These are phyloP conservation scores for Phalaenopsis aphrodite DNA, from an alignment of 106 monocot species.

Conservation along the genomic window DNA sequence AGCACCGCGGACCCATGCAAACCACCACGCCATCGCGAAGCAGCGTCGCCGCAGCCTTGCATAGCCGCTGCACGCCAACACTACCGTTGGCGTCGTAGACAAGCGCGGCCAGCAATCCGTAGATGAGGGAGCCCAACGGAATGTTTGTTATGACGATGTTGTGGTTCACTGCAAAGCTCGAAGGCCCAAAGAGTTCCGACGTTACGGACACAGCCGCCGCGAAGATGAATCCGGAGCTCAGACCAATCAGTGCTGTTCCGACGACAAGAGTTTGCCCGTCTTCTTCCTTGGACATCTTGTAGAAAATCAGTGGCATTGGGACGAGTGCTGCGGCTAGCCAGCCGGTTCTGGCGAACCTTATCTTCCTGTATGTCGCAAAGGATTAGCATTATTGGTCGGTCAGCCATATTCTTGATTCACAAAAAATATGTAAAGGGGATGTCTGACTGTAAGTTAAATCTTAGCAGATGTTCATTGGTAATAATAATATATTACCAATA, in stretches of 20 bases:
- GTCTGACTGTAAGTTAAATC: too few species aligned
- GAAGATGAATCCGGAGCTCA: slow-evolving; percentile 86
- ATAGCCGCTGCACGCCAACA: not conserved
- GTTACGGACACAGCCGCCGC: slow-evolving; percentile 69
- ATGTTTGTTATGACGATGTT: slow-evolving; percentile 90
- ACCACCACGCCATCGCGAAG: slow-evolving; percentile 27
- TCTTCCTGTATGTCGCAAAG: slow-evolving; percentile 24
- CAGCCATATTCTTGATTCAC: not conserved
- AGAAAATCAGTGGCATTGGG: slow-evolving; percentile 63
- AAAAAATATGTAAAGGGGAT: too few species aligned
- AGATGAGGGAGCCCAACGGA: slow-evolving; percentile 75
- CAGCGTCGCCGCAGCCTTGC: not conserved
- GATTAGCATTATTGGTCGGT: not conserved
- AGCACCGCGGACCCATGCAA: slow-evolving; percentile 71
- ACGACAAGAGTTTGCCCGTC: slow-evolving; percentile 25
- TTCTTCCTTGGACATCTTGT: slow-evolving; percentile 29
- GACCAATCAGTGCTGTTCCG: slow-evolving; percentile 58
- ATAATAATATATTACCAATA: too few species aligned
- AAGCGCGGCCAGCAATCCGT: slow-evolving; percentile 62
- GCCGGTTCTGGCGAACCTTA: slow-evolving; percentile 61
- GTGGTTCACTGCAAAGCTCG: slow-evolving; percentile 70
- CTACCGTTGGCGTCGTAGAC: slow-evolving; percentile 61
- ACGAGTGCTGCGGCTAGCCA: slow-evolving; percentile 56
- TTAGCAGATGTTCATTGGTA: too few species aligned
- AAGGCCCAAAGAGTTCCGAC: slow-evolving; percentile 74